Base-by-base conservation (phyloP, 805 yeast genomes). In the Candida vartiovaarae region DNA sequence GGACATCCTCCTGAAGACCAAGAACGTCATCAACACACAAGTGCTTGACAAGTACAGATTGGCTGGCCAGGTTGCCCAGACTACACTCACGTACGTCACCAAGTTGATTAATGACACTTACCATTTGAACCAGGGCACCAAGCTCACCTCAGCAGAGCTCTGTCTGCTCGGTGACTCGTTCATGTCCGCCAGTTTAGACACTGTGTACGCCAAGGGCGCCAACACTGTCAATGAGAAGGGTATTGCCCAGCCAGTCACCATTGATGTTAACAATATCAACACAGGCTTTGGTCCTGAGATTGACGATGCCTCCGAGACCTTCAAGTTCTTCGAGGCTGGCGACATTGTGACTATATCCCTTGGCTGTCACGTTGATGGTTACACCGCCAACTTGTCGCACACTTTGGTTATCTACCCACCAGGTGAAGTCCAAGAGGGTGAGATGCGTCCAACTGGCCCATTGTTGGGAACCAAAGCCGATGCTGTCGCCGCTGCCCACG, bases 321-420 rank as follows among this genome's bases (percentile, higher is more conserved):
- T 67, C 52, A 62, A 62, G 42, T 62, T 64, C 42, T 77, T 85
- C 54, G 61, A 64, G 43, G 78, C 79, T 25, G 98, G 98, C 40
- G 97, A 93, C 62, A 72, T 90, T 39, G 87, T 87, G 31, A 90
- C 91, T 49, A 75, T 93, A 45, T 70, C 84, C 9, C 71, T 91
- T 28, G 99, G 97, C 39, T 90, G 84, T 47, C 97, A 93, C 51
- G 78, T 93, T 53, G 99, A 93, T 64, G 99, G 99, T 44, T 93
- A 90, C 68, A 85, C 97, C 9, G 80, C 95, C 2, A 78, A 80
- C 61, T 80, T 78, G 8, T 79, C 95, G 28, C 99, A 93, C 64
- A 90, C 97, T 2, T 59, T 88, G 49, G 93, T 89, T 29, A 80
- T 89, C 42, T 84, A 78, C 55, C 95, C 95, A 41, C 78, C 80